phyloP scores from a whole-genome alignment of 1,139 yeast genomes.

The Arxiozyma slooffiae region DNA sequence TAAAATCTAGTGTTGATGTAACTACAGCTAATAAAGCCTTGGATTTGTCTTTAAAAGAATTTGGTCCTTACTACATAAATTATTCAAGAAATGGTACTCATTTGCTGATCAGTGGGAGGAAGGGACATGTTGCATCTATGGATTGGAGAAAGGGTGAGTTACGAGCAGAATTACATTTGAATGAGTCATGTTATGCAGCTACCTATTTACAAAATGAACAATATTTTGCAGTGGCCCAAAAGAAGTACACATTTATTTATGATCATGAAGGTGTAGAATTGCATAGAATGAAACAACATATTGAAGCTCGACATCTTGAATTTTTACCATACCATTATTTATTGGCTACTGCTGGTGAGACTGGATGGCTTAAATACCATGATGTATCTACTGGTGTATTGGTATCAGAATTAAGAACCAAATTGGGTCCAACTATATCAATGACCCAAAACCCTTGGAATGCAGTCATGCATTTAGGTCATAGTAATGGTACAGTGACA shows the following conservation, averaged over 20 bases:
- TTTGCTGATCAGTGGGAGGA: slow-evolving; percentile 71
- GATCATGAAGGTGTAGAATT: slow-evolving; percentile 86
- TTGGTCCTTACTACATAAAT: slow-evolving; percentile 80
- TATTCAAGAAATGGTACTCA: slow-evolving; percentile 83
- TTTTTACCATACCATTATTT: slow-evolving; percentile 89
- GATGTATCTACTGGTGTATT: slow-evolving; percentile 90
- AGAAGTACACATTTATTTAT: slow-evolving; percentile 85
- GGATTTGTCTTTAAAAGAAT: slow-evolving; percentile 60
- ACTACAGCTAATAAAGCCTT: slow-evolving; percentile 67
- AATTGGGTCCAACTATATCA: slow-evolving; percentile 80
- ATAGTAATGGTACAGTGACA: slow-evolving; percentile 84
- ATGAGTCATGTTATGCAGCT: slow-evolving; percentile 85
- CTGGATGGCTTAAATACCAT: slow-evolving; percentile 83
- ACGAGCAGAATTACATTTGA: slow-evolving; percentile 71
- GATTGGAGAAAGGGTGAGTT: slow-evolving; percentile 89
- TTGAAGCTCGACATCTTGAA: slow-evolving; percentile 74
- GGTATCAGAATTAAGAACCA: slow-evolving; percentile 76
- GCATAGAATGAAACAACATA: slow-evolving; percentile 82
- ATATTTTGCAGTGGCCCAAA: slow-evolving; percentile 93
- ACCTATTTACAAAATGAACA: slow-evolving; percentile 87
- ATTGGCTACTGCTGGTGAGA: slow-evolving; percentile 76
- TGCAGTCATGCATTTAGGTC: slow-evolving; percentile 91
- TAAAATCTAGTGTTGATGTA: slow-evolving; percentile 67
- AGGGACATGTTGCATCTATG: slow-evolving; percentile 92
- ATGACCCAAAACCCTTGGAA: slow-evolving; percentile 92